A percentile compares a stretch with the other conserved stretches of the same genome.
Evolutionary conservation across 768 basidiomycete species (phyloP).

Genomic region (Tephrocybe sp.): DNA sequence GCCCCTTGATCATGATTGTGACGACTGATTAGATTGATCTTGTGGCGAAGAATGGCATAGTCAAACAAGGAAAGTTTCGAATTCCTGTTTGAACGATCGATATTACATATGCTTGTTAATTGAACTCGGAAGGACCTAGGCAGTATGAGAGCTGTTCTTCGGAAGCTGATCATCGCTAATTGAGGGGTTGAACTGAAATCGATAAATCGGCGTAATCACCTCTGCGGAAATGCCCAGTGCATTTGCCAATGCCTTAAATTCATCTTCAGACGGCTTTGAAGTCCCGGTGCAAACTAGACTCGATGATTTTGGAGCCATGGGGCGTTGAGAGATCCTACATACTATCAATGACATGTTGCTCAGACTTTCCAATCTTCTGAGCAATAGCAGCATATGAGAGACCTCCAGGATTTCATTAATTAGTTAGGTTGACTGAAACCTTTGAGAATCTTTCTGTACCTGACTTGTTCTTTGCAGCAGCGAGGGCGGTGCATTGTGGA

Average conservation of each 20-base stretch:
- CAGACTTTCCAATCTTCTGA: conserved; percentile 32
- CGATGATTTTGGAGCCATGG: not conserved
- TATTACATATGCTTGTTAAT: no score
- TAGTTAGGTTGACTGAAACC: no score
- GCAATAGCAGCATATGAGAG: conserved; percentile 51
- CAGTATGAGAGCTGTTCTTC: conserved; percentile 4
- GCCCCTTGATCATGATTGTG: not conserved
- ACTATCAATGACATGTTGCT: conserved; percentile 56
- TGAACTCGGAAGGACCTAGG: conserved; percentile 1
- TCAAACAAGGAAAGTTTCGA: not conserved
- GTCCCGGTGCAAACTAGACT: conserved; percentile 47
- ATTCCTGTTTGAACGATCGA: no score
- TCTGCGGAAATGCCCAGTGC: conserved; percentile 37
- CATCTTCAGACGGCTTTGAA: conserved; percentile 38
- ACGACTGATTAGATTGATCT: conserved; percentile 4
- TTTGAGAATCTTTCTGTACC: no score
- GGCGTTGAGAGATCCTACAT: conserved; percentile 19
- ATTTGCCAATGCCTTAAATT: conserved; percentile 47
- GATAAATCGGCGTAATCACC: conserved; percentile 23
- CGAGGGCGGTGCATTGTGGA: conserved; percentile 59
- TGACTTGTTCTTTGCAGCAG: conserved; percentile 43
- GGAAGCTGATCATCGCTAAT: conserved; percentile 5
- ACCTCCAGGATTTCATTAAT: no score
- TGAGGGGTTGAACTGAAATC: not conserved
- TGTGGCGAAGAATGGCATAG: not conserved